These are phyloP conservation scores for Colletotrichum trifolii DNA, from an alignment of 2,329 filamentous ascomycete species.

Conservation along the genomic window DNA sequence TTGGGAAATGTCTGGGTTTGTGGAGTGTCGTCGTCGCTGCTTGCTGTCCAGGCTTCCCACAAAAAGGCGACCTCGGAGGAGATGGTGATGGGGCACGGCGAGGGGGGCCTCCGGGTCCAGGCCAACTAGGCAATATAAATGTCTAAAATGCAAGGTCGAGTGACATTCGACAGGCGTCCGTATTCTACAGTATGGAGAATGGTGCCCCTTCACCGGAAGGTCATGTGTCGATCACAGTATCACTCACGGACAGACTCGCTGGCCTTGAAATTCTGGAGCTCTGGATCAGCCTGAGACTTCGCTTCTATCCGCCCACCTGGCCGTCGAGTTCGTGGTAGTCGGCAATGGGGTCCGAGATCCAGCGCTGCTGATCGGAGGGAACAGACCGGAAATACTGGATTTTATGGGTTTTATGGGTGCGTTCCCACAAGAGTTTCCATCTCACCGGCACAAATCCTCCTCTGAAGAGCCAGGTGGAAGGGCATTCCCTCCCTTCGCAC, in stretches of 20 bases:
- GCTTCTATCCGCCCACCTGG: constrained; percentile 12
- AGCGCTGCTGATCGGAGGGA: constrained; percentile 12
- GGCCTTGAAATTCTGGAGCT: constrained; percentile 13
- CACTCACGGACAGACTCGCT: neutral
- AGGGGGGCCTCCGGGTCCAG: neutral
- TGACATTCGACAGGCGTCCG: neutral
- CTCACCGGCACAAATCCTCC: constrained; percentile 13
- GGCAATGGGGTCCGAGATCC: constrained; percentile 15
- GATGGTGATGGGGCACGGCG: neutral
- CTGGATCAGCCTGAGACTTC: neutral
- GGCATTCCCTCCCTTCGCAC: constrained; percentile 4
- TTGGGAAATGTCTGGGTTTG: neutral
- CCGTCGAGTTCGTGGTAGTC: neutral
- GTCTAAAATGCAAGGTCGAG: constrained; percentile 15
- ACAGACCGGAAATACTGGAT: constrained; percentile 14
- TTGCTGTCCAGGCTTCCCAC: too few species aligned
- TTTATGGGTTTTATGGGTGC: constrained; percentile 11
- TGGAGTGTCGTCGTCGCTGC: neutral
- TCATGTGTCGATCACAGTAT: constrained; percentile 3
- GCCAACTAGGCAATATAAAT: constrained; percentile 11
- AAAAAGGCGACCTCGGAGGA: neutral
- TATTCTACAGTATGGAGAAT: constrained; percentile 8
- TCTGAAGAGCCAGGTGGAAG: constrained; percentile 10
- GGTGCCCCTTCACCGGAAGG: neutral
- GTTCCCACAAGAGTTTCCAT: constrained; percentile 18